phyloP scores from a whole-genome alignment of 129 eudicot species.

The Escallonia herrerae region DNA sequence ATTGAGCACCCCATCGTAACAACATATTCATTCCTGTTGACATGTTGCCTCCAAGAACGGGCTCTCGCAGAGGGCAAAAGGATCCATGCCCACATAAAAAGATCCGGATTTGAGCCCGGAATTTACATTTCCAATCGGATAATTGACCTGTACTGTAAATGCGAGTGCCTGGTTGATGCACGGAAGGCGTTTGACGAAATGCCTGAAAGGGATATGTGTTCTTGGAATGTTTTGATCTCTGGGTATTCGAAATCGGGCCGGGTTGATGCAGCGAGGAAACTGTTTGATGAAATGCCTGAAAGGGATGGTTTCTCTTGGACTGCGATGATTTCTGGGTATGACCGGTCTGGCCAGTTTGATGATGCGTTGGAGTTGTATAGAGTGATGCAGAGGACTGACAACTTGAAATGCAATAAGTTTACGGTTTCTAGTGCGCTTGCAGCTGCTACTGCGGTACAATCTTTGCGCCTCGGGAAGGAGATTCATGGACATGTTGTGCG shows the following conservation, averaged over 20 bases:
- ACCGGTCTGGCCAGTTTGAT: conserved; percentile 28
- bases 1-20: conserved; percentile 16
- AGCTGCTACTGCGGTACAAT: conserved; percentile 43
- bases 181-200: conserved; percentile 48
- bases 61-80: conserved; percentile 36
- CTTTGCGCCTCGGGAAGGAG: conserved; percentile 48
- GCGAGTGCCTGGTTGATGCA: conserved; percentile 49
- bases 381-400: conserved; percentile 33
- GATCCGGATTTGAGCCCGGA: conserved; percentile 38
- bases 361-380: conserved; percentile 48
- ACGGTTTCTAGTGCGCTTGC: conserved; percentile 49
- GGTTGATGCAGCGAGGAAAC: conserved; percentile 33
- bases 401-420: conserved; percentile 33
- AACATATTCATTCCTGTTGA: conserved; percentile 27
- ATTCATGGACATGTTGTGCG: conserved; percentile 62
- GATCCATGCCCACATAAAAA: conserved; percentile 40
- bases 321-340: conserved; percentile 68
- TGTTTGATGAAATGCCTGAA: conserved; percentile 62
- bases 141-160: conserved; percentile 40
- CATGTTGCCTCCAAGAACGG: conserved; percentile 38
- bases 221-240: conserved; percentile 55
- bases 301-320: conserved; percentile 70
- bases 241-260: conserved; percentile 45
- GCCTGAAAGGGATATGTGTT: conserved; percentile 46
- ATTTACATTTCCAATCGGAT: conserved; percentile 36